phyloP scores from a whole-genome alignment of 345 rosid genomes.

The Punica granatum region DNA sequence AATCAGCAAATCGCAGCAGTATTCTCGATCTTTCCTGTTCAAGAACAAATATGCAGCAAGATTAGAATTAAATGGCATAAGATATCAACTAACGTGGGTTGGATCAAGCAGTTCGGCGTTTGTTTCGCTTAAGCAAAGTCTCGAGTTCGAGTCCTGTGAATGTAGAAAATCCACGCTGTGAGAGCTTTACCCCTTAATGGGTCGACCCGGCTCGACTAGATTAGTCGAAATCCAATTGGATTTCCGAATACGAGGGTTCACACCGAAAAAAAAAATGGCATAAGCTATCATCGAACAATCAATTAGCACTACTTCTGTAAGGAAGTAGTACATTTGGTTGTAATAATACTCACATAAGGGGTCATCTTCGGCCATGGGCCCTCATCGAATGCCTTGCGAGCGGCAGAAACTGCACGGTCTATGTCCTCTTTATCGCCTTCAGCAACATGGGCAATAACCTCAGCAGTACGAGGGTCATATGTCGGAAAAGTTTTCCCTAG shows the following conservation, averaged over 20 bases:
- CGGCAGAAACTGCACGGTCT: slow-evolving; percentile 57
- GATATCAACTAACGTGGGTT: too few relatives aligned
- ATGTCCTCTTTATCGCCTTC: slow-evolving; percentile 66
- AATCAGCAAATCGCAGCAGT: slow-evolving; percentile 69
- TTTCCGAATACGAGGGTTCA: too few relatives aligned
- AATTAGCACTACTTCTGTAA: not conserved
- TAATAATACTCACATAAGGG: slow-evolving; percentile 34
- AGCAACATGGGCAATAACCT: slow-evolving; percentile 62
- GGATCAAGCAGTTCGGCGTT: too few relatives aligned
- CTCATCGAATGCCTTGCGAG: slow-evolving; percentile 72
- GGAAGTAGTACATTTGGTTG: not conserved
- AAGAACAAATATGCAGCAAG: not conserved
- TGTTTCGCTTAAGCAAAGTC: too few relatives aligned
- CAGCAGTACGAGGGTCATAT: slow-evolving; percentile 59
- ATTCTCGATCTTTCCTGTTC: slow-evolving; percentile 76
- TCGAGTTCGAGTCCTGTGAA: too few relatives aligned
- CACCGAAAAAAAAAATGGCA: too few relatives aligned
- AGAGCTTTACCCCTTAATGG: too few relatives aligned
- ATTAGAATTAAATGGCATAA: not conserved
- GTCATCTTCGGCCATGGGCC: slow-evolving; percentile 79
- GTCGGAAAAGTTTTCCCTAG: slow-evolving; percentile 61
- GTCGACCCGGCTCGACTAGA: too few relatives aligned
- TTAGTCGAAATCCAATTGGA: too few relatives aligned
- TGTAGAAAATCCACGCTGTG: too few relatives aligned
- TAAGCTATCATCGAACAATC: not conserved